Percentiles rank a stretch among this genome's conserved stretches.
Conservation (phyloP, 176 grass and related monocot species). For the Musa beccarii region DNA sequence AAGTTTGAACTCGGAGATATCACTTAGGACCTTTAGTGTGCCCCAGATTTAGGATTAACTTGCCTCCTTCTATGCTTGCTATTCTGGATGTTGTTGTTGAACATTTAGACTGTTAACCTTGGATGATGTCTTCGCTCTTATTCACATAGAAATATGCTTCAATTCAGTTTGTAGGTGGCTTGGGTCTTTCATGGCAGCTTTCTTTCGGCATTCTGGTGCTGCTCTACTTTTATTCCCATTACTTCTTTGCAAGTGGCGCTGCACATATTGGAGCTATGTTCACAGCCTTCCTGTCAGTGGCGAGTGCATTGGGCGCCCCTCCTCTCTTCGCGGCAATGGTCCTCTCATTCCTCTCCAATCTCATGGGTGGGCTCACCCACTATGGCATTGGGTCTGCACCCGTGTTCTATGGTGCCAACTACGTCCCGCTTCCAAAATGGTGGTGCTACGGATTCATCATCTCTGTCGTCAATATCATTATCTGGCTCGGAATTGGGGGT, state of each 20-base stretch:
- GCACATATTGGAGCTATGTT: conserved; percentile 97
- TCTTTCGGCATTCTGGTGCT: conserved; percentile 75
- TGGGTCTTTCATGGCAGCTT: conserved; percentile 79
- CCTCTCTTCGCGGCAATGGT: conserved; percentile 62
- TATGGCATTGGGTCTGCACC: conserved; percentile 88
- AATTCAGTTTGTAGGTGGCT: conserved; percentile 80
- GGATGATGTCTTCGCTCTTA: too few species aligned
- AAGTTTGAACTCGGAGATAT: too few species aligned
- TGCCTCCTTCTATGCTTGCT: too few species aligned
- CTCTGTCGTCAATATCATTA: conserved; percentile 72
- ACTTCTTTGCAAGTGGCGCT: conserved; percentile 89
- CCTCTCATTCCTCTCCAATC: conserved; percentile 78
- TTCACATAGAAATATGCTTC: neutral
- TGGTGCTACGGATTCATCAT: conserved; percentile 86
- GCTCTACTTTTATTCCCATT: conserved; percentile 94
- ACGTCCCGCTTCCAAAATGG: conserved; percentile 67
- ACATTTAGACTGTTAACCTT: too few species aligned
- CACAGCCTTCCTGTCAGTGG: conserved; percentile 74
- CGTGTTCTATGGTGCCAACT: conserved; percentile 69
- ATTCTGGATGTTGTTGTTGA: too few species aligned
- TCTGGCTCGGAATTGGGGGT: conserved; percentile 71
- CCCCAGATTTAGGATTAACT: too few species aligned
- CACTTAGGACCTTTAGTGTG: too few species aligned
- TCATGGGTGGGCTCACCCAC: conserved; percentile 84
- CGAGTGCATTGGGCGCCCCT: conserved; percentile 70